These are phyloP conservation scores for Schizophyllum amplum DNA, from an alignment of 1,284 basidiomycete species.

Conservation along the genomic window DNA sequence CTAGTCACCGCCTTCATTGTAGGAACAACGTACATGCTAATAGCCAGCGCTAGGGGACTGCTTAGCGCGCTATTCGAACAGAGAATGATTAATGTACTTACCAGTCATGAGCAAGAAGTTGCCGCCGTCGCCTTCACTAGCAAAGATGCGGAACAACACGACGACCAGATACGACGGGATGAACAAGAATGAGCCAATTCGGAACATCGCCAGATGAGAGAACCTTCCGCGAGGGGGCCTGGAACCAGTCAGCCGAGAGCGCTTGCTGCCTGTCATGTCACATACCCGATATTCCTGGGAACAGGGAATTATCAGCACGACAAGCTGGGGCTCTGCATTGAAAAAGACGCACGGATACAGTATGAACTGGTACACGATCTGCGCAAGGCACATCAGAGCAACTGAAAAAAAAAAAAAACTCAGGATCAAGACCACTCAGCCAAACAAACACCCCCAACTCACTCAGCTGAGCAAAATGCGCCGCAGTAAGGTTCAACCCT, in stretches of 20 bases:
- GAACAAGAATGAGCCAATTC: conserved; percentile 68
- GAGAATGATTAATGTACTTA: conserved; percentile 24
- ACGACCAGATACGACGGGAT: conserved; percentile 75
- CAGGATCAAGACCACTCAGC: background rate
- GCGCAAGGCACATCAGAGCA: conserved; percentile 73
- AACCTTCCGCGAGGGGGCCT: conserved; percentile 68
- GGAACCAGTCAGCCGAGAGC: conserved; percentile 9
- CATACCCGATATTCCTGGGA: conserved; percentile 47
- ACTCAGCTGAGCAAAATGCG: conserved; percentile 80
- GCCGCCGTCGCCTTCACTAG: conserved; percentile 49
- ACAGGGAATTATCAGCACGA: conserved; percentile 15
- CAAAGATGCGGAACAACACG: conserved; percentile 57
- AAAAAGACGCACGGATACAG: conserved; percentile 67
- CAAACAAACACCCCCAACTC: conserved; percentile 16
- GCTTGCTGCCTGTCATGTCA: conserved; percentile 9
- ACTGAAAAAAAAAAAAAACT: conserved; percentile 32
- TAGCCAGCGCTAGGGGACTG: conserved; percentile 40
- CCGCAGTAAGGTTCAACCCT: conserved; percentile 69
- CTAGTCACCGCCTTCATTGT: conserved; percentile 4
- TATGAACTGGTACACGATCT: conserved; percentile 78
- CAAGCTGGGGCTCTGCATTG: background rate
- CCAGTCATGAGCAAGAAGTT: conserved; percentile 67
- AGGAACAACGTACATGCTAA: conserved; percentile 58
- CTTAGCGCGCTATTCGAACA: conserved; percentile 9
- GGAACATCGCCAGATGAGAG: conserved; percentile 80